Evolutionary conservation across 305 asterid genomes (phyloP).

Genomic region (Fraxinus paxiana): DNA sequence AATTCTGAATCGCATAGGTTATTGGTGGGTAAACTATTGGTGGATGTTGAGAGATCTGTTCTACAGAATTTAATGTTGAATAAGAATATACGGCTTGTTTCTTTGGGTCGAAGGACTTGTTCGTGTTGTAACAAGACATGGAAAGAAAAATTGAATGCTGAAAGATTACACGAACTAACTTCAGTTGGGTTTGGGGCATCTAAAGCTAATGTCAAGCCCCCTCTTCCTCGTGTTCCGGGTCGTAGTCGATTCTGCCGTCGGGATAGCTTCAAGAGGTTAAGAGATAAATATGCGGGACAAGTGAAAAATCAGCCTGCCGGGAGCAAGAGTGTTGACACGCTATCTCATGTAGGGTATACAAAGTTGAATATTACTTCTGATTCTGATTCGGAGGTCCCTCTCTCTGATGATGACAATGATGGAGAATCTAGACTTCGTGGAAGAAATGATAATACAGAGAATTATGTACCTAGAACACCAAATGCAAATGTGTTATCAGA

Average conservation of each 20-base stretch:
- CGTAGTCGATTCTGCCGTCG: conserved; percentile 62
- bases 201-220: conserved; percentile 66
- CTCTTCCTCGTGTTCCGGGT: conserved; percentile 65
- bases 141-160: conserved; percentile 52
- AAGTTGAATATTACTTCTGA: conserved; percentile 73
- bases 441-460: conserved; percentile 16
- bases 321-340: conserved; percentile 26
- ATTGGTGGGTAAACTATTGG: conserved; percentile 48
- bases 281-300: conserved; percentile 54
- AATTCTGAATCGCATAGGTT: conserved; percentile 40
- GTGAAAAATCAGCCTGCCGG: conserved; percentile 22
- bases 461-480: conserved; percentile 18
- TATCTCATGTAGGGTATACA: conserved; percentile 68
- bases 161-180: conserved; percentile 47
- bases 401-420: conserved; percentile 74
- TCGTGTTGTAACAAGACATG: conserved; percentile 62
- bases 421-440: conserved; percentile 21
- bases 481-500: conserved; percentile 18
- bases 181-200: conserved; percentile 63
- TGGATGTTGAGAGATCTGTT: conserved; percentile 40
- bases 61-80: conserved; percentile 36
- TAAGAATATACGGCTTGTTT: conserved; percentile 34
- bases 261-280: conserved; percentile 62
- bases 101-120: conserved; percentile 49
- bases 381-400: conserved; percentile 68